A percentile compares a stretch with the other conserved stretches of the same genome.
Conservation (phyloP, 352 stramenopile species). For the Phytophthora agathidicida region DNA sequence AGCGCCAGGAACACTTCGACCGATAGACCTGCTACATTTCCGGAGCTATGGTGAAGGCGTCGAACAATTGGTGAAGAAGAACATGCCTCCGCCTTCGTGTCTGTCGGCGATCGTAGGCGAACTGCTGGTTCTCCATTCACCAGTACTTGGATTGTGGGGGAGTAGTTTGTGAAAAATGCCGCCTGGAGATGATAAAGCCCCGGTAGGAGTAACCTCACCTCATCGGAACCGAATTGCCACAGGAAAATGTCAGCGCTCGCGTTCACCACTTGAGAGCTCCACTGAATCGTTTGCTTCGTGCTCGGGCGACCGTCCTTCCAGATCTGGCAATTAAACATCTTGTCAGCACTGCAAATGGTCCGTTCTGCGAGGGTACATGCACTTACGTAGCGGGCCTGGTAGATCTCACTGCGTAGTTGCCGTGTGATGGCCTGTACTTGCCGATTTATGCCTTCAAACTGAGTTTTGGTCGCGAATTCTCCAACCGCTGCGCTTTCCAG, state of each 20-base stretch:
- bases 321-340: slow-evolving; percentile 45
- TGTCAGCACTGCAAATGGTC: not conserved
- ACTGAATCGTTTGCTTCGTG: slow-evolving; percentile 60
- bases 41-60: slow-evolving; percentile 62
- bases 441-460: slow-evolving; percentile 34
- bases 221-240: slow-evolving; percentile 60
- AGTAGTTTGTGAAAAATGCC: slow-evolving; percentile 71
- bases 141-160: slow-evolving; percentile 56
- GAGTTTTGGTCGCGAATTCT: slow-evolving; percentile 34
- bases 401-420: slow-evolving; percentile 73
- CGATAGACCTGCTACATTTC: slow-evolving; percentile 58
- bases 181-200: slow-evolving; percentile 76
- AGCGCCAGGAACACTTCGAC: slow-evolving; percentile 66
- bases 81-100: not conserved
- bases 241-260: slow-evolving; percentile 71
- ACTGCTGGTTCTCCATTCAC: slow-evolving; percentile 69
- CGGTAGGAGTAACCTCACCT: slow-evolving; percentile 54
- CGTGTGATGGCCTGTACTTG: slow-evolving; percentile 54
- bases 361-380: not conserved
- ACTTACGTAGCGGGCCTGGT: slow-evolving; percentile 76
- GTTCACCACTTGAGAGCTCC: slow-evolving; percentile 75
- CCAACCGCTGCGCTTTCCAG: slow-evolving; percentile 36
- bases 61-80: slow-evolving; percentile 15
- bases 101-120: slow-evolving; percentile 8
- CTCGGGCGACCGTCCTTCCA: slow-evolving; percentile 70